Percentiles rank a stretch among this genome's conserved stretches.
phyloP scores from a whole-genome alignment of 192 early-diverging fungal species.

The Geranomyces michiganensis region DNA sequence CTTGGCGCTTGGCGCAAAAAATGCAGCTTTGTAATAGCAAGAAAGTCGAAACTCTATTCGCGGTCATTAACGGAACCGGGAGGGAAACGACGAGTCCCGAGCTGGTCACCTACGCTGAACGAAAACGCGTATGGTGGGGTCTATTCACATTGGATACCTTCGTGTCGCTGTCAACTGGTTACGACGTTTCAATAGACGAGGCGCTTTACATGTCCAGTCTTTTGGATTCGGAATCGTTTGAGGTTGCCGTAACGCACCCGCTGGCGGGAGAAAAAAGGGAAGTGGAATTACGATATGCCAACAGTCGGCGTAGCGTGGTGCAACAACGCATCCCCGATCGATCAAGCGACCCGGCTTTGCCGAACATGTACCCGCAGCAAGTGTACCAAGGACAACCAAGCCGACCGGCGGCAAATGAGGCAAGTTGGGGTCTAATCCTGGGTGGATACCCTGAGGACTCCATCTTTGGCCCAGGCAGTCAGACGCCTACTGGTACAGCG shows the following conservation, averaged over 20 bases:
- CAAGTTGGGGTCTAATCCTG: neutral
- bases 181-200: conserved; percentile 8
- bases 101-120: neutral
- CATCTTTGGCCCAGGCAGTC: neutral
- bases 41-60: neutral
- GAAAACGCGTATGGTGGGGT: conserved; percentile 17
- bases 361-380: too few relatives aligned
- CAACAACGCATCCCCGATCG: neutral
- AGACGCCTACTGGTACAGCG: neutral
- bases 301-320: neutral
- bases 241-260: neutral
- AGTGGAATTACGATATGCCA: neutral
- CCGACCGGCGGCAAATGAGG: neutral
- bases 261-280: conserved; percentile 7
- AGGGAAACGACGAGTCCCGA: neutral
- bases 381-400: neutral
- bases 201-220: conserved; percentile 6
- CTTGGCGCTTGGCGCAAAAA: conserved; percentile 19
- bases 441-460: neutral
- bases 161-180: conserved; percentile 8
- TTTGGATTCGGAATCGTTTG: conserved; percentile 6
- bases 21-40: neutral
- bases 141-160: conserved; percentile 14
- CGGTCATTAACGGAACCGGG: neutral
- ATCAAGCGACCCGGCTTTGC: neutral